Conservation (phyloP, 225 moss, liverwort and hornwort species). For the Neckera pumila region DNA sequence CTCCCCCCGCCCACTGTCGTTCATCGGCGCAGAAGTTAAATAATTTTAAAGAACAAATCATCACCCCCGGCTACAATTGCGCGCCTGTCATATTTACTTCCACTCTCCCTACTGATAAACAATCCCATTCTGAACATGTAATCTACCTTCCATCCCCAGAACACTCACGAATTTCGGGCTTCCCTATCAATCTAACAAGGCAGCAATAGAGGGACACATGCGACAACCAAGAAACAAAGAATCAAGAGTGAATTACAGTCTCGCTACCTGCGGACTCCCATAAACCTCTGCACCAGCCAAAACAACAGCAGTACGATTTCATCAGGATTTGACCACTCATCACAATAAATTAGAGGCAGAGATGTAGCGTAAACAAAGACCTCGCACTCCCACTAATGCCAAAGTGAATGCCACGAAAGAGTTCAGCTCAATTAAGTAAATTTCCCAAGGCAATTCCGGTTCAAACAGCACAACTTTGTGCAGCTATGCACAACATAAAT, state of each 20-base stretch:
- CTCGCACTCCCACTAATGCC: not conserved
- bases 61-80: not conserved
- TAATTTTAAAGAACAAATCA: not conserved
- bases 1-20: conserved; percentile 25
- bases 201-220: not conserved
- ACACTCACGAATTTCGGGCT: not conserved
- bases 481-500: not conserved
- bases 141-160: not conserved
- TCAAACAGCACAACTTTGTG: not conserved
- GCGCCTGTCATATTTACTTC: not conserved
- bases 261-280: conserved; percentile 20
- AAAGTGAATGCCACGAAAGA: not conserved
- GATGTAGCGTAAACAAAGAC: not conserved
- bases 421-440: not conserved
- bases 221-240: not conserved
- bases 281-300: conserved; percentile 25
- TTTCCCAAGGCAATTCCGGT: not conserved
- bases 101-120: not conserved
- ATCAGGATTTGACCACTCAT: not conserved
- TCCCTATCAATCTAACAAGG: not conserved
- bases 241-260: not conserved
- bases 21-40: not conserved
- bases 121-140: not conserved
- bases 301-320: not conserved
- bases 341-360: not conserved